These are phyloP conservation scores for Picea abies DNA, from an alignment of 83 land plant species.

Conservation along the genomic window DNA sequence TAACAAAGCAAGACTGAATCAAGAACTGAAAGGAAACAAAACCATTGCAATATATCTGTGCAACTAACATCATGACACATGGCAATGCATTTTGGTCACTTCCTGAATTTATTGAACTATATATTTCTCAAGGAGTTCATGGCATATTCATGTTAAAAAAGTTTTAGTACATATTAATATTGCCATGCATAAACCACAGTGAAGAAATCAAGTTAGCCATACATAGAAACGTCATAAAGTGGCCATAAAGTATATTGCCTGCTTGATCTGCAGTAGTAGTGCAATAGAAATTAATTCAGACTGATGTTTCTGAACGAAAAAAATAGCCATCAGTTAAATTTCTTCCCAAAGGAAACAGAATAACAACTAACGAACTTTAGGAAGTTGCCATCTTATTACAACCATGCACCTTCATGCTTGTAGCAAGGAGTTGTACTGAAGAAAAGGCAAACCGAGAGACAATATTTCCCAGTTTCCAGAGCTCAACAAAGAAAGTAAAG, in stretches of 20 bases:
- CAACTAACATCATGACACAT: neutral
- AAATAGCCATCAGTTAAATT: neutral
- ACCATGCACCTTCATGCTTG: neutral
- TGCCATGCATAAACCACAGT: neutral
- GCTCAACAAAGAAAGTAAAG: conserved; percentile 1
- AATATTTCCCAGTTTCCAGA: conserved; percentile 7
- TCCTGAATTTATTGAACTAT: neutral
- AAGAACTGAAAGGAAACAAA: neutral
- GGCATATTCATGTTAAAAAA: neutral
- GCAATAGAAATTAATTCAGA: neutral
- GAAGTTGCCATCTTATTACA: neutral
- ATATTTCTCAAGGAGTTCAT: neutral
- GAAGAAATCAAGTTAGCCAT: neutral
- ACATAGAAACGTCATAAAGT: neutral
- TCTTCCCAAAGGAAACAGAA: neutral
- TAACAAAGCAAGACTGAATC: neutral
- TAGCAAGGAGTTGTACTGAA: neutral
- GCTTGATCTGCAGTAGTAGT: neutral
- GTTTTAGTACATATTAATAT: neutral
- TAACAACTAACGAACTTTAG: neutral
- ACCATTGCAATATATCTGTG: neutral
- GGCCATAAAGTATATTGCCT: neutral
- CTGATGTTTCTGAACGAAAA: neutral
- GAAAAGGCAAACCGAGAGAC: neutral
- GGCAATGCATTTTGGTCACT: neutral